Base-by-base conservation (phyloP, 2,329 filamentous ascomycete genomes). In the Juglanconis juglandina region DNA sequence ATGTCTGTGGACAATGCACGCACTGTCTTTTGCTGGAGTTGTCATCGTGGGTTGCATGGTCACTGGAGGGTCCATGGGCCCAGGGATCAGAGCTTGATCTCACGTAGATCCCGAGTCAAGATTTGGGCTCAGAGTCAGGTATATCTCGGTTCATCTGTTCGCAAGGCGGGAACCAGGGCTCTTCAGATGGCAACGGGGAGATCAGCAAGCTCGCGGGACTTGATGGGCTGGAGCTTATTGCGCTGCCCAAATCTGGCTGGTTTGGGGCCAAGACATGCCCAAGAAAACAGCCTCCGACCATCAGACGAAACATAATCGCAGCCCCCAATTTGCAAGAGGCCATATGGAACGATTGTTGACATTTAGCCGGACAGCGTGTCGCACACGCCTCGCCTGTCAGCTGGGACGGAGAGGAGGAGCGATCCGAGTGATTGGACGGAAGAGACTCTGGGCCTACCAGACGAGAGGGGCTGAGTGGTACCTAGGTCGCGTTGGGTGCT, bases 71-170 rank as follows among this genome's bases (percentile, higher is more conserved):
- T 49, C 51, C 49, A 34, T 53, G 41, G 47, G 56, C 51, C 42
- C 56, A 56, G 33, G 60, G 56, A 62, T 49, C 17, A 44, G 32
- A 59, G 56, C 56, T 59, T 51, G 52, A 51, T 52, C 56, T 50
- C 48, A 53, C 48, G 48, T 39, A 60, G 49, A 53, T 53, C 48
- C 48, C 53, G 53, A 60, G 59, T 57, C 59, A 60, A 60, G 53
- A 58, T 44, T 58, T 58, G 48, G 56, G 56, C 46, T 37, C n/a
- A 53, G 56, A 52, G 48, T 37, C 48, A 47, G 44, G n/a, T 47
- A 7, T 30, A 47, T 47, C 44, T 60, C 56, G 53, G 52, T 52
- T 59, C 47, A 46, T 52, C 24, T 24, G 24, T 24, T 24, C 52
- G 60, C 52, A 47, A 47, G 60, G 52, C 48, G 14, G 9, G 47